These are phyloP conservation scores for Exophiala viscosa DNA, from an alignment of 2,329 filamentous ascomycete species.

Conservation along the genomic window DNA sequence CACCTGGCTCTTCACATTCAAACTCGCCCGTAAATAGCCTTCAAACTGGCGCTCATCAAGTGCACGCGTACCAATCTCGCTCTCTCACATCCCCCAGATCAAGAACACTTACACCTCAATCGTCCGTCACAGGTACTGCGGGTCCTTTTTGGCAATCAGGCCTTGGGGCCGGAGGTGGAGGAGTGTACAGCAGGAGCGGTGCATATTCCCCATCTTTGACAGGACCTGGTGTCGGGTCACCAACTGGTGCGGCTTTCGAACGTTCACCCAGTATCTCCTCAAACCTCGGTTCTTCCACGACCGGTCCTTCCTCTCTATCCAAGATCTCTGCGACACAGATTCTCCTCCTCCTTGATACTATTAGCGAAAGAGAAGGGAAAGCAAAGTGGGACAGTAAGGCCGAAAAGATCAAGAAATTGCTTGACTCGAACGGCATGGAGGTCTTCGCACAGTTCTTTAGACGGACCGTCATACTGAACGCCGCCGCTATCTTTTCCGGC, in stretches of 20 bases:
- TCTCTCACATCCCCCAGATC: conserved; percentile 55
- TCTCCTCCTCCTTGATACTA: conserved; percentile 86
- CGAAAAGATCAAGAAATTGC: conserved; percentile 88
- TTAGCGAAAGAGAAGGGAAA: conserved; percentile 89
- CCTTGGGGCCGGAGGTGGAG: conserved; percentile 51
- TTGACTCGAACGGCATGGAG: conserved; percentile 99
- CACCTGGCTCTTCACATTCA: conserved; percentile 18
- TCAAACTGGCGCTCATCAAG: conserved; percentile 53
- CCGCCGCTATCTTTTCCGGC: conserved; percentile 79
- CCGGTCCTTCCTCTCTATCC: conserved; percentile 62
- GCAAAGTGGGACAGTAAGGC: conserved; percentile 89
- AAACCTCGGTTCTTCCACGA: conserved; percentile 40
- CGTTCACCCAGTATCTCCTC: conserved; percentile 18
- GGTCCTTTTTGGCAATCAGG: conserved; percentile 47
- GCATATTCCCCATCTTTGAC: conserved; percentile 57
- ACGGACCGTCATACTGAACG: conserved; percentile 86
- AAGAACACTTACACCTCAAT: conserved; percentile 53
- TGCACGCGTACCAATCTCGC: conserved; percentile 33
- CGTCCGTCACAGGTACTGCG: conserved; percentile 54
- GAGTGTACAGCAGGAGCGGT: conserved; percentile 52
- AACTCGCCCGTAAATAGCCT: conserved; percentile 54
- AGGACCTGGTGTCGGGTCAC: conserved; percentile 52
- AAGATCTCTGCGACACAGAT: conserved; percentile 96
- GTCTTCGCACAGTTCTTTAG: conserved; percentile 95
- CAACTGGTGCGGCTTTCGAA: conserved; percentile 39